Conservation (phyloP, 2,329 filamentous ascomycete genomes). For the Ambrosiella xylebori region DNA sequence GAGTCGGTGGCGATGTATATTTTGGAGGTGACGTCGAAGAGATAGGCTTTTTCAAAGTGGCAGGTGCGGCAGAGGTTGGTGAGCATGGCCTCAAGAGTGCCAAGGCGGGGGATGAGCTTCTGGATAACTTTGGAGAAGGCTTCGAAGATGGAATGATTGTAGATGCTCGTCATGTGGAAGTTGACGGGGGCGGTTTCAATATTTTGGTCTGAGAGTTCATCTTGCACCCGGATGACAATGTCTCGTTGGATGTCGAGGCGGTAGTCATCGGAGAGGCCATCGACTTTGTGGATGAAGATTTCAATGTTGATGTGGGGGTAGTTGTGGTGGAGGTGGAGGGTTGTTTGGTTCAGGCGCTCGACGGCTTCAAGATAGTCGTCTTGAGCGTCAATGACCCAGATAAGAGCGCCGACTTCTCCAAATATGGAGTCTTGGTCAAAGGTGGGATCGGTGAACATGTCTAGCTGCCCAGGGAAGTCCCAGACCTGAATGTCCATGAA, state of each 20-base stretch:
- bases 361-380: conserved; percentile 94
- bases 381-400: conserved; percentile 97
- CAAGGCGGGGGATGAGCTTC: conserved; percentile 84
- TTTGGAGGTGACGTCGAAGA: conserved; percentile 95
- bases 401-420: conserved; percentile 79
- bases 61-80: conserved; percentile 88
- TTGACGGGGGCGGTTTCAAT: conserved; percentile 87
- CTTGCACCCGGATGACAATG: conserved; percentile 88
- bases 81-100: conserved; percentile 81
- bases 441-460: conserved; percentile 68
- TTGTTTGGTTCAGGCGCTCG: conserved; percentile 68
- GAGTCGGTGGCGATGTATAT: conserved; percentile 97
- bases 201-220: conserved; percentile 83
- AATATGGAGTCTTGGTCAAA: conserved; percentile 92
- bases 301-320: conserved; percentile 94
- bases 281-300: conserved; percentile 97
- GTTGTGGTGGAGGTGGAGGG: conserved; percentile 63
- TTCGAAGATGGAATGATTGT: conserved; percentile 96
- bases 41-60: conserved; percentile 91
- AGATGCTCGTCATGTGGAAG: conserved; percentile 94
- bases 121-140: conserved; percentile 97
- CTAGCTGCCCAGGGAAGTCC: conserved; percentile 91
- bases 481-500: conserved; percentile 99
- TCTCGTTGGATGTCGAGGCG: conserved; percentile 91
- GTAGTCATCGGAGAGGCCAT: conserved; percentile 93